A percentile compares a stretch with the other conserved stretches of the same genome.
Evolutionary conservation across 495 filamentous ascomycete genomes (phyloP).

Genomic region (Cercophora samala): DNA sequence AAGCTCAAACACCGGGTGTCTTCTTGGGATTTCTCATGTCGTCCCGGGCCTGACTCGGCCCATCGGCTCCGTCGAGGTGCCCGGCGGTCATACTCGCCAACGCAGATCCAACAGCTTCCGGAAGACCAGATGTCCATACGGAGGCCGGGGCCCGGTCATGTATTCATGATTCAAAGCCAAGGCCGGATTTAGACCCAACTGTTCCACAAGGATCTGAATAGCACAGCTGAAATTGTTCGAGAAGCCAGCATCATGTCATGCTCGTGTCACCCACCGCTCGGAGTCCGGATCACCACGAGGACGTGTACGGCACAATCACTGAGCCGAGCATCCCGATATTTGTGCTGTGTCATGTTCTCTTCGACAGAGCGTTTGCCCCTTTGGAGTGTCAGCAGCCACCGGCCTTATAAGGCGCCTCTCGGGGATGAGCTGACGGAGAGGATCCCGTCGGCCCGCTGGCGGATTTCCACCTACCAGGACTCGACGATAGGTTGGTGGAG

Average conservation of each 20-base stretch:
- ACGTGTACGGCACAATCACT: slow-evolving; percentile 2
- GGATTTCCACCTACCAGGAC: background rate
- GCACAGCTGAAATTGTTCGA: background rate
- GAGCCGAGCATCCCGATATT: background rate
- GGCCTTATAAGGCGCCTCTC: slow-evolving; percentile 3
- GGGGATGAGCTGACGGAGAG: slow-evolving; percentile 13
- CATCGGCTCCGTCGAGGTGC: background rate
- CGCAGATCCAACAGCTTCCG: background rate
- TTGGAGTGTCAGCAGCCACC: background rate
- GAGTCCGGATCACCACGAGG: background rate
- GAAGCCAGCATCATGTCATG: background rate
- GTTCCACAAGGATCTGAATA: background rate
- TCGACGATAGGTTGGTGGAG: background rate
- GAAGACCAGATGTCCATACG: background rate
- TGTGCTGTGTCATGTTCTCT: background rate
- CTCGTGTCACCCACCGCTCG: background rate
- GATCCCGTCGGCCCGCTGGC: slow-evolving; percentile 18
- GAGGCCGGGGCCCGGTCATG: background rate
- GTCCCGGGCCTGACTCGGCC: background rate
- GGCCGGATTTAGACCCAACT: slow-evolving; percentile 1
- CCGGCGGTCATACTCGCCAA: background rate
- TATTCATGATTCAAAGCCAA: background rate
- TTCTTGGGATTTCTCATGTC: background rate
- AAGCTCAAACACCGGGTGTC: background rate
- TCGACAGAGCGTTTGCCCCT: background rate